Evolutionary conservation across 2,329 filamentous ascomycete genomes (phyloP).

Genomic region (Colletotrichum sp.): DNA sequence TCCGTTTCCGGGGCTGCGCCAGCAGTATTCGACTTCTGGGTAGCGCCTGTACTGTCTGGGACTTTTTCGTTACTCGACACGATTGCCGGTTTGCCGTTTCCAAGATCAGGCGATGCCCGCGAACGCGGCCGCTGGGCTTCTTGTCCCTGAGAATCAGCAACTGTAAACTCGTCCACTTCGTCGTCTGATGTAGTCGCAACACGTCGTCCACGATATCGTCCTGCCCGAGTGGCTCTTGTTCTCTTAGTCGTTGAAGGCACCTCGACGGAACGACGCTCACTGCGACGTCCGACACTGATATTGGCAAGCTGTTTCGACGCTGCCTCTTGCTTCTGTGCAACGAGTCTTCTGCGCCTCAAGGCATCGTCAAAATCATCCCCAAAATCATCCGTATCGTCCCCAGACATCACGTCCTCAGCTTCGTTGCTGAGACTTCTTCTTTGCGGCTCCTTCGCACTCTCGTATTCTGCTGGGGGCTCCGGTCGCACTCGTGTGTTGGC

Average conservation of each 20-base stretch:
- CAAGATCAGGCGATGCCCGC: neutral
- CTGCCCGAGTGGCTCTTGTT: neutral
- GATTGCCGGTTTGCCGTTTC: neutral
- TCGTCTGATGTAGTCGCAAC: constrained; percentile 1
- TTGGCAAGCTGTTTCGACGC: constrained; percentile 45
- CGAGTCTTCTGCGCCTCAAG: constrained; percentile 40
- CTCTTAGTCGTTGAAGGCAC: constrained; percentile 6
- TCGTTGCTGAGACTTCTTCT: constrained; percentile 38
- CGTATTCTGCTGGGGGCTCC: constrained; percentile 47
- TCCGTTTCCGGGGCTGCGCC: neutral
- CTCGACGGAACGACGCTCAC: neutral
- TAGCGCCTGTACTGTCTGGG: constrained; percentile 13
- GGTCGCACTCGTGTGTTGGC: neutral
- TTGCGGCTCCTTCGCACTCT: constrained; percentile 52
- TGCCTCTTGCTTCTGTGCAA: constrained; percentile 41
- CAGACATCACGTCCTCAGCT: constrained; percentile 29
- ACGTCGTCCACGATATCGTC: neutral
- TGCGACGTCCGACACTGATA: constrained; percentile 37
- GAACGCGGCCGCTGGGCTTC: neutral
- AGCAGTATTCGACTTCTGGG: neutral
- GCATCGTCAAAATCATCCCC: constrained; percentile 36
- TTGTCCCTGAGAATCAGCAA: constrained; percentile 22
- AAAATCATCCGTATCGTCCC: constrained; percentile 41
- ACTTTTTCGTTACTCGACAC: constrained; percentile 18
- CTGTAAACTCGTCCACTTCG: constrained; percentile 16